These are phyloP conservation scores for Kewa caespitosa DNA, from an alignment of 179 eudicot genomes.

Conservation along the genomic window DNA sequence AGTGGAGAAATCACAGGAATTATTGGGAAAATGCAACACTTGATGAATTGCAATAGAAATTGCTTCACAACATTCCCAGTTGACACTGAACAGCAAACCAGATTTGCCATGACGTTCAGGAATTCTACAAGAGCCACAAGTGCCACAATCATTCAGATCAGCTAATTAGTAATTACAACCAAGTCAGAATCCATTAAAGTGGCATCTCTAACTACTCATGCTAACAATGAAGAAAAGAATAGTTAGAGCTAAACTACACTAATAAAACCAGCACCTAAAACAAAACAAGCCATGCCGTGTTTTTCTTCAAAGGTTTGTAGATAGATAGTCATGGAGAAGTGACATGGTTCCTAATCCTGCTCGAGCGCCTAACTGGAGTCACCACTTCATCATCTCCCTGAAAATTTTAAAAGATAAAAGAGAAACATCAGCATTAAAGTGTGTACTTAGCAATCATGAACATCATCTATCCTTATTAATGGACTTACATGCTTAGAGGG, in stretches of 20 bases:
- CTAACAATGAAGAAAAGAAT: neutral
- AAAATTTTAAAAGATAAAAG: neutral
- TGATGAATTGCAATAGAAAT: neutral
- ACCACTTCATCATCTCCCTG: slow-evolving; percentile 71
- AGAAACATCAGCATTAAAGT: neutral
- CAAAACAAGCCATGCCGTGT: neutral
- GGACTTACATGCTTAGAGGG: slow-evolving; percentile 67
- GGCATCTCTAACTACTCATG: slow-evolving; percentile 8
- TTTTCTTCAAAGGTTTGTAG: neutral
- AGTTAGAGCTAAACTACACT: slow-evolving; percentile 25
- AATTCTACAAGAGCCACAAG: neutral
- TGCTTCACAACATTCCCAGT: slow-evolving; percentile 3
- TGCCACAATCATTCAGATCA: slow-evolving; percentile 3
- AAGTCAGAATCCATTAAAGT: slow-evolving; percentile 16
- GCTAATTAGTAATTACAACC: neutral
- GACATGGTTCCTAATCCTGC: slow-evolving; percentile 70
- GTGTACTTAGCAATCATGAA: slow-evolving; percentile 3
- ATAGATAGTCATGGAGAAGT: slow-evolving; percentile 44
- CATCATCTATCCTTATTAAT: neutral
- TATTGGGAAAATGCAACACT: too few species aligned
- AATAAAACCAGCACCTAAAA: slow-evolving; percentile 7
- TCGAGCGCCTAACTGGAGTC: slow-evolving; percentile 90
- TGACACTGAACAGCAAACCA: slow-evolving; percentile 28
- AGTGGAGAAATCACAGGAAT: too few species aligned
- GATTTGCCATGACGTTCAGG: slow-evolving; percentile 21